phyloP scores from a whole-genome alignment of 768 basidiomycete species.

The Trametes villosa region DNA sequence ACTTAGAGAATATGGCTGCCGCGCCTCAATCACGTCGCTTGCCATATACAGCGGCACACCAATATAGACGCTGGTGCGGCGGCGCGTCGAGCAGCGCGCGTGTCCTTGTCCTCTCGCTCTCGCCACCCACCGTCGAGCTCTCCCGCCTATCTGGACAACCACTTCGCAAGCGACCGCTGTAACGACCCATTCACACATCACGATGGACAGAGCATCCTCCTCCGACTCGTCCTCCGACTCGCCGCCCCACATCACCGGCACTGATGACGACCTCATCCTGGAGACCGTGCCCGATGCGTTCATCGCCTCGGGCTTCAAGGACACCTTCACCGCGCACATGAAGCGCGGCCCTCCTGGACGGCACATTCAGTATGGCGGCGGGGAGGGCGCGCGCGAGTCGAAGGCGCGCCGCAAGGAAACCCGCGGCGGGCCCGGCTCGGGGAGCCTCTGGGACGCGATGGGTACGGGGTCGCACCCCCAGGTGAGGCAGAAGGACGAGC shows the following conservation, averaged over 20 bases:
- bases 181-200: neutral
- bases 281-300: neutral
- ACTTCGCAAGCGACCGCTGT: no score
- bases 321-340: neutral
- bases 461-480: neutral
- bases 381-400: conserved; percentile 21
- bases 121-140: neutral
- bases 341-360: conserved; percentile 17
- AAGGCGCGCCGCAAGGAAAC: conserved; percentile 31
- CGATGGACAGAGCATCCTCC: conserved; percentile 29
- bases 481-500: conserved; percentile 28
- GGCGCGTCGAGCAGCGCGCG: neutral
- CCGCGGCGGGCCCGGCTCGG: neutral
- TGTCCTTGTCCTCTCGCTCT: neutral
- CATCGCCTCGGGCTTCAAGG: neutral
- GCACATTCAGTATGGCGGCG: neutral
- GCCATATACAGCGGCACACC: neutral
- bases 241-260: neutral
- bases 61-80: neutral
- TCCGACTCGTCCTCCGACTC: conserved; percentile 29
- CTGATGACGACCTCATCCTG: neutral
- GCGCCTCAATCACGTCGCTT: neutral
- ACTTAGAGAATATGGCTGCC: no score
- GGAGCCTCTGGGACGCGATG: conserved; percentile 6
- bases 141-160: no score